Conservation (phyloP, 257 asterid species). For the Linderniella brevidens region DNA sequence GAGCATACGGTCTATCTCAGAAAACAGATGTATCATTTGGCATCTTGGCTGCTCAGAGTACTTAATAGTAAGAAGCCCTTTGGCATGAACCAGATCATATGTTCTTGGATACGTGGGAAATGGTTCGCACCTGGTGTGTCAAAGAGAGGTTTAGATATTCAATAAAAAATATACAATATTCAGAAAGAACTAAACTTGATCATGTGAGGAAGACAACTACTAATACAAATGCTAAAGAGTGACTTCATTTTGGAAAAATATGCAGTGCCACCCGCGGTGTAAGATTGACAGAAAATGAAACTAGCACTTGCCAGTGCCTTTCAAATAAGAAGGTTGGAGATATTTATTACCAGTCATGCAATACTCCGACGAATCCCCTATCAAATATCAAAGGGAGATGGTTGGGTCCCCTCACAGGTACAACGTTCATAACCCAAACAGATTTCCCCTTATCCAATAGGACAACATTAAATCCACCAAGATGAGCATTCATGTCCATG, state of each 20-base stretch:
- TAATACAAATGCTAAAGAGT: no score
- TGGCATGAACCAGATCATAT: slow-evolving; percentile 86
- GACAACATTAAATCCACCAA: slow-evolving; percentile 91
- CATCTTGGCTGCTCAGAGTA: slow-evolving; percentile 67
- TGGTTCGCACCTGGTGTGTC: slow-evolving; percentile 83
- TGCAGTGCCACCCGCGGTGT: no score
- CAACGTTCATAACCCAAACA: slow-evolving; percentile 95
- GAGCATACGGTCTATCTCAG: slow-evolving; percentile 90
- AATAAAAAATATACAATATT: neutral
- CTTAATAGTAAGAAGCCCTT: slow-evolving; percentile 79
- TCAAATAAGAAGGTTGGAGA: neutral
- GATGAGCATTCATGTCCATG: slow-evolving; percentile 85
- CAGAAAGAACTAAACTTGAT: no score
- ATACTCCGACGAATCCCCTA: slow-evolving; percentile 75
- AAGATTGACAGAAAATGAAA: no score
- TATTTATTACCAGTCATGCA: slow-evolving; percentile 68
- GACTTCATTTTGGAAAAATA: no score
- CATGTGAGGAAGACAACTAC: no score
- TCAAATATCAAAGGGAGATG: slow-evolving; percentile 71
- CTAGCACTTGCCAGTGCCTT: no score
- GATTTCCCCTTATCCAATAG: slow-evolving; percentile 67
- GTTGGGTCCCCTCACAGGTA: slow-evolving; percentile 63
- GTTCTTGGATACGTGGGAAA: slow-evolving; percentile 97
- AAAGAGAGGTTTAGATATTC: neutral
- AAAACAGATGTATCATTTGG: slow-evolving; percentile 51